Evolutionary conservation across 495 filamentous ascomycete species (phyloP).

Genomic region (Trichoderma virens): DNA sequence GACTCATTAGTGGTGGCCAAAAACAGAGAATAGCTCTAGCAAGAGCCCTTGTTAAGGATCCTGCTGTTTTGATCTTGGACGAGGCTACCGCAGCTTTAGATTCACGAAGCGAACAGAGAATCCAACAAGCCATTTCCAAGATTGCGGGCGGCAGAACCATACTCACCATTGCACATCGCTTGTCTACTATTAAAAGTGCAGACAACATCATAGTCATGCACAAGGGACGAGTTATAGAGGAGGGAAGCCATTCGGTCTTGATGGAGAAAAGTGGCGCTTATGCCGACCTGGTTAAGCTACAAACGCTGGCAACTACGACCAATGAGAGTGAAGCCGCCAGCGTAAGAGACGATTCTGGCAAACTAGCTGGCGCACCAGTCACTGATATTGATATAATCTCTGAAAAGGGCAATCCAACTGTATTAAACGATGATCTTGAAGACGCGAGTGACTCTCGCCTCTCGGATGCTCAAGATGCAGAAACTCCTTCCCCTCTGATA

Average conservation of each 20-base stretch:
- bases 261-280: slow-evolving; percentile 29
- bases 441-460: no score
- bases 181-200: slow-evolving; percentile 57
- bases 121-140: slow-evolving; percentile 42
- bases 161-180: slow-evolving; percentile 65
- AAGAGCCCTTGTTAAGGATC: slow-evolving; percentile 40
- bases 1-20: slow-evolving; percentile 49
- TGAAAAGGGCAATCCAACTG: no score
- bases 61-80: slow-evolving; percentile 43
- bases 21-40: slow-evolving; percentile 56
- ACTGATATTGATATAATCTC: not conserved
- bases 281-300: slow-evolving; percentile 31
- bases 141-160: slow-evolving; percentile 51
- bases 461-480: no score
- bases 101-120: slow-evolving; percentile 44
- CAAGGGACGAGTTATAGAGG: slow-evolving; percentile 46
- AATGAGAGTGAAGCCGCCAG: not conserved
- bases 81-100: slow-evolving; percentile 49
- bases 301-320: slow-evolving; percentile 18
- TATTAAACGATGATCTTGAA: no score
- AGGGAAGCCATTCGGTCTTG: slow-evolving; percentile 42
- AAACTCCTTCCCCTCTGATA: no score
- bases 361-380: no score
- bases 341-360: not conserved
- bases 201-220: slow-evolving; percentile 56